Conservation (phyloP, 805 yeast genomes). For the Cephaloascus fragrans region DNA sequence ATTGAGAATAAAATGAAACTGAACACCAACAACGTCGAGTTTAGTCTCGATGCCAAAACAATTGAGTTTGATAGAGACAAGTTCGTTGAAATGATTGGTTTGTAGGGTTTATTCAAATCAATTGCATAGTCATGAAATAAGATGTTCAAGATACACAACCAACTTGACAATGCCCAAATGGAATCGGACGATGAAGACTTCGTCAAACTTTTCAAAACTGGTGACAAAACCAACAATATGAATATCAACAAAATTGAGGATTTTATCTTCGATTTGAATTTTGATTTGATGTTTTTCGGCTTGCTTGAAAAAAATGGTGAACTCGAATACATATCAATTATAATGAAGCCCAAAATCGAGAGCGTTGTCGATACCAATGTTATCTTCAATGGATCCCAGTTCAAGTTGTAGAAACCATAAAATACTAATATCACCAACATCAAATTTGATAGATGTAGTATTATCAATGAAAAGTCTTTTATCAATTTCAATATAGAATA, state of each 20-base stretch:
- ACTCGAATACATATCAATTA: background rate
- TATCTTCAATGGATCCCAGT: slow-evolving; percentile 35
- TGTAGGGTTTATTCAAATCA: slow-evolving; percentile 19
- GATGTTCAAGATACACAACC: slow-evolving; percentile 65
- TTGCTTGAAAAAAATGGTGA: background rate
- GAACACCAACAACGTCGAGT: slow-evolving; percentile 68
- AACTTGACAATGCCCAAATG: slow-evolving; percentile 83
- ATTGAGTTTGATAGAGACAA: slow-evolving; percentile 78
- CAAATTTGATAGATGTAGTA: slow-evolving; percentile 55
- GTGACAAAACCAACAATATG: slow-evolving; percentile 70
- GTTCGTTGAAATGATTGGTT: slow-evolving; percentile 67
- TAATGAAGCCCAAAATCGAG: background rate
- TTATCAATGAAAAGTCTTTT: slow-evolving; percentile 62
- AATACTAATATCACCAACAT: slow-evolving; percentile 62
- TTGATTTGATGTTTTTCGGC: slow-evolving; percentile 2
- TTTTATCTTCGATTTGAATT: slow-evolving; percentile 26
- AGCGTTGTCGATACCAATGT: slow-evolving; percentile 10
- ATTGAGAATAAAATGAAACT: slow-evolving; percentile 71
- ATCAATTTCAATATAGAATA: slow-evolving; percentile 57
- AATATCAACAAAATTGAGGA: slow-evolving; percentile 63
- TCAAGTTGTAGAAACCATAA: slow-evolving; percentile 39
- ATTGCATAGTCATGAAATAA: slow-evolving; percentile 59
- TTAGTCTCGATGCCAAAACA: slow-evolving; percentile 80
- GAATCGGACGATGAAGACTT: slow-evolving; percentile 88
- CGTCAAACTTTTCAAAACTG: slow-evolving; percentile 81